phyloP scores from a whole-genome alignment of 176 grass and related monocot genomes.

The maize (Zea mays) region Zm-B73-REFERENCE-NAM-5.0 NC_050096.1:16252001-16252500 shows the following conservation, averaged over 20 bases:
- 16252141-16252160: background rate
- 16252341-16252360: conserved; percentile 15
- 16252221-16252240: conserved; percentile 96
- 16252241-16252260: conserved; percentile 97
- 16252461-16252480: conserved; percentile 36
- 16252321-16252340: conserved; percentile 31
- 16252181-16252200: conserved; percentile 92
- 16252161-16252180: conserved; percentile 51
- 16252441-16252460: conserved; percentile 49
- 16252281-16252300: conserved; percentile 13
- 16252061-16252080: too few species aligned
- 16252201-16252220: conserved; percentile 97
- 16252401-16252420: background rate
- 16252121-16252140: background rate
- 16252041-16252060: background rate
- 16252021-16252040: background rate
- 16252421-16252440: conserved; percentile 44
- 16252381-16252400: background rate
- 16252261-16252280: conserved; percentile 61
- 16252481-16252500: conserved; percentile 76
- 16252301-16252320: background rate
- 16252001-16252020: background rate
- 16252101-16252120: background rate
- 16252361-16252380: background rate
- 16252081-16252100: background rate